Percentiles rank a stretch among this genome's conserved stretches.
Evolutionary conservation across 441 rosid genomes (phyloP).

Genomic region (Populus hybrid): DNA sequence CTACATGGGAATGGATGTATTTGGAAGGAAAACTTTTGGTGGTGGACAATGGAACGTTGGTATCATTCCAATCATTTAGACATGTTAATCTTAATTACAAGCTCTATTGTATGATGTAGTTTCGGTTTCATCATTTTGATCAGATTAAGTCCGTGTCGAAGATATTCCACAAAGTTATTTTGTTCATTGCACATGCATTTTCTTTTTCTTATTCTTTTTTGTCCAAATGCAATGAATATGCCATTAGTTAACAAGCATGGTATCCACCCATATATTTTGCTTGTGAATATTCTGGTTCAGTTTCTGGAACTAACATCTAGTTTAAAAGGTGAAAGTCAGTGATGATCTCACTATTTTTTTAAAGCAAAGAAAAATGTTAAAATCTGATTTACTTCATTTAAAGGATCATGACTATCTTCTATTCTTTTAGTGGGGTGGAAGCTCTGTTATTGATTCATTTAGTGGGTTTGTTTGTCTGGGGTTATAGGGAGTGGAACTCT

Average conservation of each 20-base stretch:
- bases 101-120: not conserved
- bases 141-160: not conserved
- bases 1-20: slow-evolving; percentile 88
- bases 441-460: too few relatives aligned
- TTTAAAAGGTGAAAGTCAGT: too few relatives aligned
- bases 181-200: too few relatives aligned
- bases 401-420: not conserved
- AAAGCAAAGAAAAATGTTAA: too few relatives aligned
- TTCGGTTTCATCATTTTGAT: not conserved
- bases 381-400: not conserved
- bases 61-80: slow-evolving; percentile 8
- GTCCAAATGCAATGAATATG: not conserved
- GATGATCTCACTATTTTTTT: too few relatives aligned
- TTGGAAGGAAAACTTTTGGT: slow-evolving; percentile 77
- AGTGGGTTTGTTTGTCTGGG: too few relatives aligned
- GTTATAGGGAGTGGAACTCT: too few relatives aligned
- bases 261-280: not conserved
- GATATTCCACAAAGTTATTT: not conserved
- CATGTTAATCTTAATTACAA: not conserved
- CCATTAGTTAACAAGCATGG: not conserved
- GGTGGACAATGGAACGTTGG: slow-evolving; percentile 81
- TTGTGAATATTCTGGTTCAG: too few relatives aligned
- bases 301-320: not conserved
- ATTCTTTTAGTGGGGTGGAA: too few relatives aligned
- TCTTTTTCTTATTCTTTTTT: not conserved